Conservation (phyloP, 257 asterid species). For the Fraxinus cuspidata region DNA sequence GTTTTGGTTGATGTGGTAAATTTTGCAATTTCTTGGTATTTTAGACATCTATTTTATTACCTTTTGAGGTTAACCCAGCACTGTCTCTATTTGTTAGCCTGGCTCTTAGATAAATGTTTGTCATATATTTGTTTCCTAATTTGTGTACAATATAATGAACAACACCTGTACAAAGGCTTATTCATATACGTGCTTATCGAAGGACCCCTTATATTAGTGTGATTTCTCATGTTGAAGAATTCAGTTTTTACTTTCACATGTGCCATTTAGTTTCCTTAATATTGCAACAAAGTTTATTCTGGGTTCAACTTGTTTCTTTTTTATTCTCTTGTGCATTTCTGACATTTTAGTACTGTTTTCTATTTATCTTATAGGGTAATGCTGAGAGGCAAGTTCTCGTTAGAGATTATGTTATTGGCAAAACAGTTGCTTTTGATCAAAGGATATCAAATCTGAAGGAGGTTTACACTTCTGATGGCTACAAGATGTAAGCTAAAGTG, state of each 20-base stretch:
- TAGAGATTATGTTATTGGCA: constrained; percentile 73
- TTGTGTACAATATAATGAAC: neutral
- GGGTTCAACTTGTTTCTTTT: constrained; percentile 18
- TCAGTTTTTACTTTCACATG: constrained; percentile 18
- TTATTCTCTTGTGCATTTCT: constrained; percentile 10
- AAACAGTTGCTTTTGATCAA: constrained; percentile 69
- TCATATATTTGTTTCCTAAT: neutral
- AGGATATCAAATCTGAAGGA: constrained; percentile 75
- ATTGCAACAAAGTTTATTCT: constrained; percentile 6
- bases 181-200: neutral
- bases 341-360: constrained; percentile 12
- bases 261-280: constrained; percentile 5
- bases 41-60: constrained; percentile 3
- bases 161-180: constrained; percentile 14
- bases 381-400: constrained; percentile 98
- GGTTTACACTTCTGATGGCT: constrained; percentile 86
- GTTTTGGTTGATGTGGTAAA: constrained; percentile 87
- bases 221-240: constrained; percentile 11
- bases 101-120: constrained; percentile 11
- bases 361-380: constrained; percentile 48
- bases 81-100: constrained; percentile 4
- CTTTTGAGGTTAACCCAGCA: constrained; percentile 2
- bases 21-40: constrained; percentile 26
- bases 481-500: constrained; percentile 60
- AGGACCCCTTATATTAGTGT: constrained; percentile 21